A percentile compares a stretch with the other conserved stretches of the same genome.
phyloP scores from a whole-genome alignment of 2,329 filamentous ascomycete species.

The Fusarium protoensiforme region DNA sequence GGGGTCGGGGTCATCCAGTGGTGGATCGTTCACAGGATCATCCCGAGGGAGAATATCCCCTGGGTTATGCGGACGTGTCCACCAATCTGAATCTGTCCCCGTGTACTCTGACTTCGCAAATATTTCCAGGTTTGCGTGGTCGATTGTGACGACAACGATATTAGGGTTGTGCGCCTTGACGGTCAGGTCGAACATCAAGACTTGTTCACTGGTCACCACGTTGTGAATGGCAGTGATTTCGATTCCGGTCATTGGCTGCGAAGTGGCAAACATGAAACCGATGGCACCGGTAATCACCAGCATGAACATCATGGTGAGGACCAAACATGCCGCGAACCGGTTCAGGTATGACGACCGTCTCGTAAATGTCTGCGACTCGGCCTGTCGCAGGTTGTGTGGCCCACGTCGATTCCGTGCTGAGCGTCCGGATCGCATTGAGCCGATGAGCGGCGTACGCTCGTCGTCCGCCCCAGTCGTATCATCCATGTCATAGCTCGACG shows the following conservation, averaged over 20 bases:
- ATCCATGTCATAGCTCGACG: conserved; percentile 80
- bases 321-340: conserved; percentile 85
- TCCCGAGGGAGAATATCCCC: conserved; percentile 43
- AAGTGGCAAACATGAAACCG: conserved; percentile 90
- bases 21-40: conserved; percentile 52
- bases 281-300: conserved; percentile 87
- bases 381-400: conserved; percentile 69
- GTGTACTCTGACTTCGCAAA: conserved; percentile 95
- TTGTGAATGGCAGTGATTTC: conserved; percentile 85
- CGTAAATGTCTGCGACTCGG: conserved; percentile 78
- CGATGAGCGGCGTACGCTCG: conserved; percentile 85
- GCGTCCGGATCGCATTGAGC: conserved; percentile 65
- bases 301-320: conserved; percentile 84
- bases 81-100: conserved; percentile 74
- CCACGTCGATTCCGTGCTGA: conserved; percentile 69
- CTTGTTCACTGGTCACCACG: conserved; percentile 91
- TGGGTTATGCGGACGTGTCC: conserved; percentile 52
- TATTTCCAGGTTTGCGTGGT: conserved; percentile 88
- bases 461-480: conserved; percentile 83
- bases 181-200: conserved; percentile 92
- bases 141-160: conserved; percentile 86
- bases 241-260: conserved; percentile 85
- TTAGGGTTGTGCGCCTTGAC: conserved; percentile 94
- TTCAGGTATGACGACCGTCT: conserved; percentile 72
- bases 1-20: conserved; percentile 70